Base-by-base conservation (phyloP, 495 filamentous ascomycete genomes). In the Penicillium arizonense region DNA sequence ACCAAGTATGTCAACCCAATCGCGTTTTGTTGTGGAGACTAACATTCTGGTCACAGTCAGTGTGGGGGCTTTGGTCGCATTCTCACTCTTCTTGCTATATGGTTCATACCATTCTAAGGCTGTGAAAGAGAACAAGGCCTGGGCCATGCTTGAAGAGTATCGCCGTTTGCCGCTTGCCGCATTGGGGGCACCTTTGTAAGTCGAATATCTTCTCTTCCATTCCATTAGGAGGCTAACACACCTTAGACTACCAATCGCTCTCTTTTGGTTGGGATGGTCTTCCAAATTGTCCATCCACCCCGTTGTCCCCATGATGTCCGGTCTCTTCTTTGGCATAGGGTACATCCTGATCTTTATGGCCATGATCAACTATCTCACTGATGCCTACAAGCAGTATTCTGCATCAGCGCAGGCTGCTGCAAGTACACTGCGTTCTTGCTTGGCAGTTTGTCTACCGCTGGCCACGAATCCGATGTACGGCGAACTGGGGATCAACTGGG, bases 241-340 rank as follows among this genome's bases (percentile, higher is more conserved):
- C 9, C 7, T 10, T 30, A 30, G 28, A 30, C 28, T 30, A 2
- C 28, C 28, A 9, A 56, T 83, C 11, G 72, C 74, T 5, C 63
- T 87, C 24, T 89, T 89, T 66, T 90, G 86, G 87, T 70, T 86
- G 3, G 87, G 82, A 12, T 89, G 82, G 81, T 76, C 81, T 11
- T 76, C 83, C 1, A 64, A 68, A 0, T 34, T 59, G 0, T 56
- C 67, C 13, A 73, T 88, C 13, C 75, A 81, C 49, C 87, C 81
- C 67, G 77, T 83, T 24, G 79, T 86, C 4, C 87, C 86, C 2
- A 76, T 83, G 55, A 61, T 88, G 4, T 74, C 82, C 0, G 86
- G 85, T 0, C 62, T 89, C 10, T 76, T 79, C 0, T 89, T 89
- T 50, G 86, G 87, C 6, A 69, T 80, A 18, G 87, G 83, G 1